phyloP scores from a whole-genome alignment of 2,329 filamentous ascomycete species.

The Pyrenophora graminea region DNA sequence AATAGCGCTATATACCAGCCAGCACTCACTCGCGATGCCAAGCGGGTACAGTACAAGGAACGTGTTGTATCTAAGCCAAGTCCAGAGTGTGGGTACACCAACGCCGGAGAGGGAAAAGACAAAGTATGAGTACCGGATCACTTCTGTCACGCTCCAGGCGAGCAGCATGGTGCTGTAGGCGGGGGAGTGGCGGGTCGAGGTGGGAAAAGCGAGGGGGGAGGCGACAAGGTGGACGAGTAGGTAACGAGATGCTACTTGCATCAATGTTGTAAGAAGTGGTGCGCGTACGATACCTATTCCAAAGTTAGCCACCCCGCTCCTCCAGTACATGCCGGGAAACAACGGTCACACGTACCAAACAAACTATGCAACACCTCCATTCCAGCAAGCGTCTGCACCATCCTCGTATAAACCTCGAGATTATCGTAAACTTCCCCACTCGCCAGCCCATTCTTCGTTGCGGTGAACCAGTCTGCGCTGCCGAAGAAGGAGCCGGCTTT shows the following conservation, averaged over 20 bases:
- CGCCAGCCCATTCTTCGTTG: slow-evolving; percentile 20
- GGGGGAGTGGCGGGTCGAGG: slow-evolving; percentile 59
- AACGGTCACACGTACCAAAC: slow-evolving; percentile 60
- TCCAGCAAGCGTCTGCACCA: slow-evolving; percentile 81
- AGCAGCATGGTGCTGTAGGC: slow-evolving; percentile 78
- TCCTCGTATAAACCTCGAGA: slow-evolving; percentile 70
- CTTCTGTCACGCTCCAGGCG: slow-evolving; percentile 89
- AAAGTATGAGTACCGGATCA: slow-evolving; percentile 92
- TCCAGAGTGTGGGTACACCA: slow-evolving; percentile 67
- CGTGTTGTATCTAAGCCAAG: slow-evolving; percentile 85
- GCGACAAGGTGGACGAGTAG: slow-evolving; percentile 88
- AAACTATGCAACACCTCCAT: slow-evolving; percentile 84
- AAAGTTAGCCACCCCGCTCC: neutral
- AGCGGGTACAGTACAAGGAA: slow-evolving; percentile 93
- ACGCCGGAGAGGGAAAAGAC: slow-evolving; percentile 66
- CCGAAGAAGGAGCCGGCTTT: slow-evolving; percentile 21
- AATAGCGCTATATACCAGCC: slow-evolving; percentile 73
- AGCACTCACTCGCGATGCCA: slow-evolving; percentile 86
- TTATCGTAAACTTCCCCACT: slow-evolving; percentile 61
- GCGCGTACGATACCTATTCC: slow-evolving; percentile 75
- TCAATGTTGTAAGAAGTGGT: slow-evolving; percentile 79
- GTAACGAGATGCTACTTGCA: slow-evolving; percentile 88
- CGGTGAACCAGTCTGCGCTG: slow-evolving; percentile 10
- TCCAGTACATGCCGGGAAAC: neutral
- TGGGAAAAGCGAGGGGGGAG: slow-evolving; percentile 65